Evolutionary conservation across 176 grass and related monocot genomes (phyloP), one percentile per base, ranked within the genome.

Genomic region (Hsuehochloa calcarea): DNA sequence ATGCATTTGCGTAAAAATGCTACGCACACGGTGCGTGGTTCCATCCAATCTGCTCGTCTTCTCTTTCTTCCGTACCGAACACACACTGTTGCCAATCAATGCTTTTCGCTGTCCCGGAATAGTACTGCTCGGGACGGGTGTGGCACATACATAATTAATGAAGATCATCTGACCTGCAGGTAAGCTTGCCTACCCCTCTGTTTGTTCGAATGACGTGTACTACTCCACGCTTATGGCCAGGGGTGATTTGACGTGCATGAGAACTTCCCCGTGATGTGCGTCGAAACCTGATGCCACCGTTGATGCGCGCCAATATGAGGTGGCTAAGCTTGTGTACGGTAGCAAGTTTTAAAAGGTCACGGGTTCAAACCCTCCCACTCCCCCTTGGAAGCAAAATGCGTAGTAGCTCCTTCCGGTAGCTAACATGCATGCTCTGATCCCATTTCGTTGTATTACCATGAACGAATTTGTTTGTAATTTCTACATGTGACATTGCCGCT

Each of bases 131-230:
- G 8, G 50, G 17, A 39, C 54, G 25, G 5, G 15, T 59, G 75
- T 39, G 68, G 68, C 10, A 26, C 75, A 1, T 27, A 62, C 70
- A 29, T 64, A 43, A 50, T 50, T 74, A 67, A 72, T 64, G 68
- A 41, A 65, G 16, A 72, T 25, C 40, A 61, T 50, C 31, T 83
- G 80, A 43, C 61, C 46, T 46, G 68, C 69, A 56, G 85, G 47
- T 72, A 40, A 55, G 34, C 35, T 23, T 19, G 12, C 15, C 51
- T 15, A 73, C 45, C 23, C 49, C 23, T 46, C 6, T 47, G 39
- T 27, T 46, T 3, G n/a, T 12, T 61, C 39, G 8, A 14, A 16
- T 61, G 74, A 25, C 38, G 61, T 40, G 75, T 41, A 27, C 14
- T 12, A 5, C 6, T 3, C 35, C 54, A 15, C 22, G 5, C n/a